Conservation (phyloP, 106 monocot species). For the Apostasia shenzhenica region DNA sequence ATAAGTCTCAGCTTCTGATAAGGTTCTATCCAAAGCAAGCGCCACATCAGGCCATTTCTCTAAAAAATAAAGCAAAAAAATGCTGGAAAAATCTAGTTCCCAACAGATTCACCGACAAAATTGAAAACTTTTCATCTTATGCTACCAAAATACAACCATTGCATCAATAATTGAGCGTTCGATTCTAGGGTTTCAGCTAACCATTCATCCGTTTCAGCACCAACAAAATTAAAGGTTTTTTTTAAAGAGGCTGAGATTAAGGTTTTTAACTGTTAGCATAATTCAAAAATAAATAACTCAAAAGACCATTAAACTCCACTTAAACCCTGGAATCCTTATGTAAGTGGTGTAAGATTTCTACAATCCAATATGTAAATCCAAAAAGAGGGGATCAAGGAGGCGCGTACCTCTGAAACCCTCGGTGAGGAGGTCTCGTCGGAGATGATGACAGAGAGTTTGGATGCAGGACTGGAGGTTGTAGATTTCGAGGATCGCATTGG, state of each 20-base stretch:
- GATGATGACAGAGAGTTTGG: conserved; percentile 9
- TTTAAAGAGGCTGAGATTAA: too few species aligned
- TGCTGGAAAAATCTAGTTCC: neutral
- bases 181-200: too few species aligned
- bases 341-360: neutral
- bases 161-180: too few species aligned
- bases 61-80: conserved; percentile 6
- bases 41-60: conserved; percentile 12
- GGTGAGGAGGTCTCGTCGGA: conserved; percentile 17
- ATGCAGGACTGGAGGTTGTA: conserved; percentile 25
- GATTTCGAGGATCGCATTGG: conserved; percentile 14
- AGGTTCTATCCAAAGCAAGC: conserved; percentile 16
- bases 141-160: neutral
- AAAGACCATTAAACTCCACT: too few species aligned
- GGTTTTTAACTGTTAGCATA: too few species aligned
- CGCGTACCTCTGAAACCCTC: conserved; percentile 4
- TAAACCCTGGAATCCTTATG: neutral
- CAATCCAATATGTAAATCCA: neutral
- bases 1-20: conserved; percentile 44
- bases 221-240: too few species aligned
- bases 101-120: neutral
- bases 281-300: too few species aligned
- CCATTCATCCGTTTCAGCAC: too few species aligned
- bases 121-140: neutral
- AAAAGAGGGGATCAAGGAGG: neutral